Conservation (phyloP, 2,329 filamentous ascomycete genomes). For the Waltergamsia citrina region DNA sequence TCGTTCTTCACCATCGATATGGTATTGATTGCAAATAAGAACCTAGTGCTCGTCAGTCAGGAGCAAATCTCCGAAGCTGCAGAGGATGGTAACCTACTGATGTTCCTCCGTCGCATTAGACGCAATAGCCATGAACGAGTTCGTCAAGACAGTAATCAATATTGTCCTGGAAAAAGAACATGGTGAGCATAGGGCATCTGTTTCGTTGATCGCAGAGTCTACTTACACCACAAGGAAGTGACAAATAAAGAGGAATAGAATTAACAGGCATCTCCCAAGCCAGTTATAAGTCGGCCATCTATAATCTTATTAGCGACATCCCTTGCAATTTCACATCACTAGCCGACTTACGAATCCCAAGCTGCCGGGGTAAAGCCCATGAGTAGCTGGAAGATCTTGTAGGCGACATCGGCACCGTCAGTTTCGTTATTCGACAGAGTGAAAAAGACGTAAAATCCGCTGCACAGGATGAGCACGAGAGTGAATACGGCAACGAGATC, state of each 20-base stretch:
- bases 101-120: conserved; percentile 92
- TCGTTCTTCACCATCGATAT: conserved; percentile 99
- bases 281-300: conserved; percentile 67
- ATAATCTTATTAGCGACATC: conserved; percentile 8
- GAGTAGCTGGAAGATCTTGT: conserved; percentile 83
- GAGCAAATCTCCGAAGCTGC: conserved; percentile 2
- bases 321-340: neutral
- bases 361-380: conserved; percentile 95
- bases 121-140: conserved; percentile 91
- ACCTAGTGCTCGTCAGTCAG: conserved; percentile 35
- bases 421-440: conserved; percentile 68
- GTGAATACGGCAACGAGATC: conserved; percentile 80
- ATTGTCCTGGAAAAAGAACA: conserved; percentile 51
- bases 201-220: neutral
- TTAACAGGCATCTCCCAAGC: conserved; percentile 67
- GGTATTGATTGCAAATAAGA: conserved; percentile 91
- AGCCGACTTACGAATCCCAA: conserved; percentile 77
- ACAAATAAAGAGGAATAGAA: conserved; percentile 83
- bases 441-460: conserved; percentile 93
- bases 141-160: conserved; percentile 88
- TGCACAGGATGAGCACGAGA: conserved; percentile 78
- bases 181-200: neutral
- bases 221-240: conserved; percentile 80
- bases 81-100: conserved; percentile 32
- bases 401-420: conserved; percentile 64